Base-by-base conservation (phyloP, 2,329 filamentous ascomycete genomes). In the Fusarium clavum region DNA sequence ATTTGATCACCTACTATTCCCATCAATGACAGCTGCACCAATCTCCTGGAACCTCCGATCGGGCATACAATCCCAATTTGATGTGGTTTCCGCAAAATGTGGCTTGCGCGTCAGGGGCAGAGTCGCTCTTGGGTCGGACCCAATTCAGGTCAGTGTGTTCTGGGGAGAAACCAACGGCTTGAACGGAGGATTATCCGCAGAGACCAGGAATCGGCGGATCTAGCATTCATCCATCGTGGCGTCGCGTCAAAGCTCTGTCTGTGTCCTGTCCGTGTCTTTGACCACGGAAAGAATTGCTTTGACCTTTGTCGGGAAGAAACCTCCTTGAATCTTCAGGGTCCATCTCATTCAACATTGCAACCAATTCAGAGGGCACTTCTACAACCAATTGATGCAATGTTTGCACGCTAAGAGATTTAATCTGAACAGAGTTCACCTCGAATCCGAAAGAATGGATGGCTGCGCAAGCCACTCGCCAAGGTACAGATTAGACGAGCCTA, bases 131-230 rank as follows among this genome's bases (percentile, higher is more conserved):
- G 25, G 32, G 27, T 27, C n/a, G 25, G 22, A 25, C 30, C 46
- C 6, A 24, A 10, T 55, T 45, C 24, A 6, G 34, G 30, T 24
- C 22, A 32, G 59, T 38, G 52, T 41, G 46, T 38, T 38, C 57
- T 45, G 59, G 55, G 59, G 58, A 22, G 22, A 12, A 27, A 48
- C 12, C 9, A 64, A 65, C 62, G 62, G 62, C 52, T 22, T 41
- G 18, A 27, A 34, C 56, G 56, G 47, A 49, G 47, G 14, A 18
- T 18, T n/a, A 32, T 10, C 25, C 24, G 34, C 30, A 24, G n/a
- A 18, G 18, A 9, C 22, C 29, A n/a, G 6, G n/a, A 29, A 46
- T 59, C 34, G 34, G 52, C 34, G 34, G 52, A 47, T 59, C 40
- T 38, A 47, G 10, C 11, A 8, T 60, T 29, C 34, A 38, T 27